Percentiles rank a stretch among this genome's conserved stretches.
Evolutionary conservation across 2,329 filamentous ascomycete genomes (phyloP).

Genomic region (Aspergillus sp.): DNA sequence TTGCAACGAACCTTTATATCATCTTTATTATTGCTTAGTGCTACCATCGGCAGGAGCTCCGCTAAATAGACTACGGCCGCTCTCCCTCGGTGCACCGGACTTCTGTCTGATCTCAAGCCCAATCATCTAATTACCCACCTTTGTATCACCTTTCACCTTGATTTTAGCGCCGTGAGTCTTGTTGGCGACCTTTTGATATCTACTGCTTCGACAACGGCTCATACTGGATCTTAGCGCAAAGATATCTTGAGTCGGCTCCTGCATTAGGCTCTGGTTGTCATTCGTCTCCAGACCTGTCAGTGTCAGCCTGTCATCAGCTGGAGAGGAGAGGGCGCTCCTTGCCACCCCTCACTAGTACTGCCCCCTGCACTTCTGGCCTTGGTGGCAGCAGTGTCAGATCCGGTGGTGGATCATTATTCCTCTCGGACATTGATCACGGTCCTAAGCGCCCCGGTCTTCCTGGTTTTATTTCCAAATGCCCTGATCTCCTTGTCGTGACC

Average conservation of each 20-base stretch:
- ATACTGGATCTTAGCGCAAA: slow-evolving; percentile 22
- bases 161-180: slow-evolving; percentile 16
- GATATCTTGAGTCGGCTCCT: slow-evolving; percentile 24
- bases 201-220: slow-evolving; percentile 10
- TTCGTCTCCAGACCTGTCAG: slow-evolving; percentile 21
- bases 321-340: slow-evolving; percentile 19
- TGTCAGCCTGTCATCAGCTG: slow-evolving; percentile 17
- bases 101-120: slow-evolving; percentile 14
- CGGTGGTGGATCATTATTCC: slow-evolving; percentile 23
- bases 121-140: slow-evolving; percentile 17
- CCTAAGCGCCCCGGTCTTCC: slow-evolving; percentile 21
- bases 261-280: slow-evolving; percentile 26
- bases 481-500: slow-evolving; percentile 24
- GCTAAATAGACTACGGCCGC: slow-evolving; percentile 10
- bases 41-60: slow-evolving; percentile 12
- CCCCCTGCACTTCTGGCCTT: slow-evolving; percentile 20
- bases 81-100: slow-evolving; percentile 16
- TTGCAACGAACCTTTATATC: slow-evolving; percentile 17
- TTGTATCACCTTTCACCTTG: slow-evolving; percentile 7
- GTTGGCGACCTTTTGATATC: slow-evolving; percentile 13
- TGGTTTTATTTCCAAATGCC: slow-evolving; percentile 37
- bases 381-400: slow-evolving; percentile 27
- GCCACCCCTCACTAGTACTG: slow-evolving; percentile 20
- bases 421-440: slow-evolving; percentile 23
- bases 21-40: slow-evolving; percentile 4